Base-by-base conservation (phyloP, 169 alveolate species). In the Eimeria sp. region DNA sequence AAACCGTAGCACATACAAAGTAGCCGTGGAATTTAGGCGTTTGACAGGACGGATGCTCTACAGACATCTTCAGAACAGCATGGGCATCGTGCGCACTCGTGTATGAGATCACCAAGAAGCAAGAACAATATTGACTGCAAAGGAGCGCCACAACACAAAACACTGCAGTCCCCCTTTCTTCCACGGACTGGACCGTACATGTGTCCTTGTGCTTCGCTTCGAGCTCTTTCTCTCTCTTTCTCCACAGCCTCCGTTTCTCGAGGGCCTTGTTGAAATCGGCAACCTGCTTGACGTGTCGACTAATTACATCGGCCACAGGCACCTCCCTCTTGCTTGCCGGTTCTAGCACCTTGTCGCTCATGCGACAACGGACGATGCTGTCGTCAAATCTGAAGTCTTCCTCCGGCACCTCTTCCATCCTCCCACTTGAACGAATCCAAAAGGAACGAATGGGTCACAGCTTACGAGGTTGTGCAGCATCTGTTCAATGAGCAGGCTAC, bases 251-350 rank as follows among this genome's bases (percentile, higher is more conserved):
- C 54, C 94, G 94, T 34, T 87, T 87, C 54, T 87, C 94, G 40
- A 87, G 94, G 6, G 94, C 94, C 14, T 87, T 87, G 94, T 87
- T 87, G 18, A 87, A 87, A 27, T 87, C 94, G 22, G 94, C 82
- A 10, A 87, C 94, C 7, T 87, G 94, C 73, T 87, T 87, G 27
- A 87, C 94, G 63, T 87, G 94, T 2, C 94, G 83, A 18, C 67
- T 87, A 7, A 87, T 87, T 30, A 87, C 65, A 87, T 87, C 63
- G 30, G 94, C 72, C 94, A 65, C 25, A 14, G 94, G 83, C 80
- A 87, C 83, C 51, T 61, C 94, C 49, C 45, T 87, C 34, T 43
- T 87, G 51, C 94, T 65, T 10, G 45, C 30, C 83, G 51, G 67
- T 20, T 65, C 94, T 40, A 13, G 61, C 83, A 61, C 82, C 0